phyloP scores from a whole-genome alignment of 768 basidiomycete species.

The Lentinus brumalis region DNA sequence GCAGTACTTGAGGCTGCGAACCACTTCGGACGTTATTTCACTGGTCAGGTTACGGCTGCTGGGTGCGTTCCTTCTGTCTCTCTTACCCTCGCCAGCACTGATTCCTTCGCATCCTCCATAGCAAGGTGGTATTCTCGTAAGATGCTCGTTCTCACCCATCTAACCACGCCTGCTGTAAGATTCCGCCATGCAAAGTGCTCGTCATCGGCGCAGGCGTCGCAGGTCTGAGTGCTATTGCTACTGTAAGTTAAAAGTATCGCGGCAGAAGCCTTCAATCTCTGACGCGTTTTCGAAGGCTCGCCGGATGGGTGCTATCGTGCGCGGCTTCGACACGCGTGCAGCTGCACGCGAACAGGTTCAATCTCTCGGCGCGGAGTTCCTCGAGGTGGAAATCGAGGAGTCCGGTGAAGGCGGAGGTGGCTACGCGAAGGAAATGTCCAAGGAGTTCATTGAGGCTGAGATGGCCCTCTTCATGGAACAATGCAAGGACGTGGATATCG shows the following conservation, averaged over 20 bases:
- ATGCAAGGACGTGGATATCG: constrained; percentile 86
- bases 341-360: constrained; percentile 89
- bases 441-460: constrained; percentile 86
- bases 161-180: constrained; percentile 42
- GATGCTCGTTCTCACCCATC: not conserved
- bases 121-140: constrained; percentile 40
- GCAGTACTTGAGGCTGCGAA: constrained; percentile 90
- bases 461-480: constrained; percentile 89
- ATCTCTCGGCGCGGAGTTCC: constrained; percentile 86
- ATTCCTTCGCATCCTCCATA: constrained; percentile 21
- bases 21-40: constrained; percentile 86
- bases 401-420: constrained; percentile 83
- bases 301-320: constrained; percentile 84
- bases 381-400: constrained; percentile 81
- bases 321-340: constrained; percentile 84
- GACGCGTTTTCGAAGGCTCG: constrained; percentile 51
- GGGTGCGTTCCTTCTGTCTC: constrained; percentile 52
- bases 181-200: constrained; percentile 84
- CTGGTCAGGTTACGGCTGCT: constrained; percentile 90
- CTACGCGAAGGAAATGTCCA: constrained; percentile 90
- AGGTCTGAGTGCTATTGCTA: constrained; percentile 85
- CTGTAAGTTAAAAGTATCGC: constrained; percentile 44
- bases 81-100: not conserved
- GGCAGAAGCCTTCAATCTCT: constrained; percentile 1
- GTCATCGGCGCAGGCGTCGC: constrained; percentile 91